Conservation (phyloP, 352 stramenopile genomes). For the Phytophthora quininea region DNA sequence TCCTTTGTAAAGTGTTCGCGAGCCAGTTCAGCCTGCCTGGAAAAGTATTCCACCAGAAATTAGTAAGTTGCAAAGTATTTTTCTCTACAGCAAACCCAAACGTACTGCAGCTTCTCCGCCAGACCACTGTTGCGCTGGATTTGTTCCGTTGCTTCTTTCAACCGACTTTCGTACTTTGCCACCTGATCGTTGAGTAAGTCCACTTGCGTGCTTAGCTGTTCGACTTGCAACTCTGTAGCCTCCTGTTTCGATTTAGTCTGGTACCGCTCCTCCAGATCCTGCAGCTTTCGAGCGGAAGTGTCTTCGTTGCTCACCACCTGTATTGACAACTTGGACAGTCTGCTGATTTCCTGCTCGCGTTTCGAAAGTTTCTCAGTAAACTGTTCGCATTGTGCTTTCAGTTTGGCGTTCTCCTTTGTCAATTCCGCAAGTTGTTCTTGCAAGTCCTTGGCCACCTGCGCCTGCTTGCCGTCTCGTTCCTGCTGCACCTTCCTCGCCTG, state of each 20-base stretch:
- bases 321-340: slow-evolving; percentile 58
- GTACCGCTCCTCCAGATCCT: slow-evolving; percentile 42
- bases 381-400: slow-evolving; percentile 41
- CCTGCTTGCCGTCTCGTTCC: slow-evolving; percentile 20
- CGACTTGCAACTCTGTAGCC: slow-evolving; percentile 61
- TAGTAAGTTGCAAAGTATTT: neutral
- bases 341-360: slow-evolving; percentile 74
- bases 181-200: slow-evolving; percentile 83
- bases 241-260: slow-evolving; percentile 44
- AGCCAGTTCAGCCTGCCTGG: slow-evolving; percentile 50
- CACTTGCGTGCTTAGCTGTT: slow-evolving; percentile 73
- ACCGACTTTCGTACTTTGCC: slow-evolving; percentile 77
- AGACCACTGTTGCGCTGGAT: slow-evolving; percentile 46
- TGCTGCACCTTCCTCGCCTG: slow-evolving; percentile 25
- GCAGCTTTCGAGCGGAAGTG: slow-evolving; percentile 30
- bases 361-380: slow-evolving; percentile 63
- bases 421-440: slow-evolving; percentile 55
- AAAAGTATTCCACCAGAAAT: no score
- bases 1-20: slow-evolving; percentile 62
- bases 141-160: slow-evolving; percentile 67
- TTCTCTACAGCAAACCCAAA: slow-evolving; percentile 6
- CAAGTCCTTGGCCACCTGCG: slow-evolving; percentile 46
- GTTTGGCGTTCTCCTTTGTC: slow-evolving; percentile 50
- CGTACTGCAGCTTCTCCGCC: slow-evolving; percentile 63
- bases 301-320: slow-evolving; percentile 34